phyloP scores from a whole-genome alignment of 768 basidiomycete species.

The Rhizopogon salebrosus region DNA sequence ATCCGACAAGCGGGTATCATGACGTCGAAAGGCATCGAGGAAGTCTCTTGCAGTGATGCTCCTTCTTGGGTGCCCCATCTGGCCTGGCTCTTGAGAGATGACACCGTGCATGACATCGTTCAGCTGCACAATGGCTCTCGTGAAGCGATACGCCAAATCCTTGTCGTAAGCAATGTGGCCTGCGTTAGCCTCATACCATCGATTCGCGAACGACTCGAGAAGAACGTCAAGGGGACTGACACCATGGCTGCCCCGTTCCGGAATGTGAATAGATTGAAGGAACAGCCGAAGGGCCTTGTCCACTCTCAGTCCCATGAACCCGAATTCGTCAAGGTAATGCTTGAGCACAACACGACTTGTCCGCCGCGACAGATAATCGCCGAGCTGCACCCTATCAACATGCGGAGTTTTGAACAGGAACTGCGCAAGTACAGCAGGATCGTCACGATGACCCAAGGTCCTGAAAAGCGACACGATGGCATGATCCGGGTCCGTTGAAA shows the following conservation, averaged over 20 bases:
- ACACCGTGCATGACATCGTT: slow-evolving; percentile 82
- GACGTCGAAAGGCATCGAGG: slow-evolving; percentile 73
- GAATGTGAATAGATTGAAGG: slow-evolving; percentile 74
- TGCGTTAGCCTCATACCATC: slow-evolving; percentile 90
- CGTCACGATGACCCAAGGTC: slow-evolving; percentile 54
- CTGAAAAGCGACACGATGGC: slow-evolving; percentile 71
- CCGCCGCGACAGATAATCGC: slow-evolving; percentile 75
- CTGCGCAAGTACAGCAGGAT: slow-evolving; percentile 72
- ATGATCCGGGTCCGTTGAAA: slow-evolving; percentile 72
- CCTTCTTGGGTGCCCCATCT: slow-evolving; percentile 47
- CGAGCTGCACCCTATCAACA: slow-evolving; percentile 76
- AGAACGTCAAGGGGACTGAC: slow-evolving; percentile 45
- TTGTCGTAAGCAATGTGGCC: slow-evolving; percentile 74
- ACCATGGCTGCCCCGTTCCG: slow-evolving; percentile 34
- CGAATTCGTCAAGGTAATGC: slow-evolving; percentile 84
- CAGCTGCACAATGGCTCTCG: slow-evolving; percentile 78
- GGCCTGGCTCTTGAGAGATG: slow-evolving; percentile 58
- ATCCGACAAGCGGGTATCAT: slow-evolving; percentile 74
- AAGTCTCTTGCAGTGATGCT: slow-evolving; percentile 75
- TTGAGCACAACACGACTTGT: slow-evolving; percentile 73
- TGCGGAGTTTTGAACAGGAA: slow-evolving; percentile 78
- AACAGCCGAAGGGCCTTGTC: slow-evolving; percentile 90
- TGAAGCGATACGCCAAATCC: slow-evolving; percentile 72
- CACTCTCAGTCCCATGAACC: slow-evolving; percentile 75
- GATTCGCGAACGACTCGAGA: slow-evolving; percentile 77